Percentiles rank a stretch among this genome's conserved stretches.
Evolutionary conservation across 2,329 filamentous ascomycete genomes (phyloP).

Genomic region (Graphilbum fragrans): DNA sequence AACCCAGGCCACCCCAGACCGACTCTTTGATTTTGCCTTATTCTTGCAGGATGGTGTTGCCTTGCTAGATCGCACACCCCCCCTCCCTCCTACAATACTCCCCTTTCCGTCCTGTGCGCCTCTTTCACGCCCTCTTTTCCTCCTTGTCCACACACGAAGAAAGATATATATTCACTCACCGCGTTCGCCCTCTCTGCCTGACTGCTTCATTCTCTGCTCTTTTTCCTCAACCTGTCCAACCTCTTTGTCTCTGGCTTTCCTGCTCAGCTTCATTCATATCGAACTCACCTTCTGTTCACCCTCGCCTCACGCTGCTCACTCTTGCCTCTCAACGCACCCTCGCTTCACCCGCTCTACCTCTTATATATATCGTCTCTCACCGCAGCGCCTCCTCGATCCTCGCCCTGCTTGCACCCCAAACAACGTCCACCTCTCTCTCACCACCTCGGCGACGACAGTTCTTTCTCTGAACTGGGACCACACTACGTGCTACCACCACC

Average conservation of each 20-base stretch:
- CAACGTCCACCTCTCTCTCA: no score
- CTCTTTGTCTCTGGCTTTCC: not conserved
- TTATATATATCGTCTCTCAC: no score
- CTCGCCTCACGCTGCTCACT: no score
- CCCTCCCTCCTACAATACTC: slow-evolving; percentile 1
- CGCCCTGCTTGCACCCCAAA: no score
- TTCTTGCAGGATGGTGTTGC: slow-evolving; percentile 4
- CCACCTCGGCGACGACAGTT: no score
- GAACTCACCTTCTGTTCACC: no score
- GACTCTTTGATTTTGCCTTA: not conserved
- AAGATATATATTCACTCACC: slow-evolving; percentile 5
- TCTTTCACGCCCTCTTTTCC: not conserved
- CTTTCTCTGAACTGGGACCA: no score
- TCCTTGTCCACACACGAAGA: not conserved
- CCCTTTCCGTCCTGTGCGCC: not conserved
- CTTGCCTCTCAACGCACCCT: no score
- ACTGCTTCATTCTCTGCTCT: not conserved
- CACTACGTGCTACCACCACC: no score
- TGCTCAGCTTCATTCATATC: not conserved
- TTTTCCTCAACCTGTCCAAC: not conserved
- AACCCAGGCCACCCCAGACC: not conserved
- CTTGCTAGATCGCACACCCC: slow-evolving; percentile 7
- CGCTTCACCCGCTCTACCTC: no score
- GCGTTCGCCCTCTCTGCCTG: not conserved
- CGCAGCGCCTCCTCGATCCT: no score